phyloP scores from a whole-genome alignment of 1,284 basidiomycete species.

The Porogramme epimiltina region DNA sequence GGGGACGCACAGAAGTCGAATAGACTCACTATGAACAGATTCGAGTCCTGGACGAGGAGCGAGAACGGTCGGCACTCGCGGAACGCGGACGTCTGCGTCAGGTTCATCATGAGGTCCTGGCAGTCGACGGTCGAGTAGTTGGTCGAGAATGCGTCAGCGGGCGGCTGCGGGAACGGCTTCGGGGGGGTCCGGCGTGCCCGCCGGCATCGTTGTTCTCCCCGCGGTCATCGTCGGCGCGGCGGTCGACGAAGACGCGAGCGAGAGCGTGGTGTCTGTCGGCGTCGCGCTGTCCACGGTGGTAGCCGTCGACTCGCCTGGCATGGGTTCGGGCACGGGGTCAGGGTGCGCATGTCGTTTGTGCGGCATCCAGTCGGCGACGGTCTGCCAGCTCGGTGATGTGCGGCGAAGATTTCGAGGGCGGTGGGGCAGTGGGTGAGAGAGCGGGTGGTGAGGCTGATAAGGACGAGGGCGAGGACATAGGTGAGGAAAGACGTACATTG shows the following conservation, averaged over 20 bases:
- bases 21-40: conserved; percentile 54
- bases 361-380: conserved; percentile 35
- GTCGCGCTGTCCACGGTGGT: conserved; percentile 12
- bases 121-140: conserved; percentile 69
- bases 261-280: conserved; percentile 12
- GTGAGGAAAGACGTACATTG: no score
- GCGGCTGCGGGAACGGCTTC: conserved; percentile 78
- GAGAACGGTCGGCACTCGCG: conserved; percentile 76
- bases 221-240: conserved; percentile 6
- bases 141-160: conserved; percentile 61
- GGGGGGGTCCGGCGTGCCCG: conserved; percentile 48
- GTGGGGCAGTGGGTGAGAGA: conserved; percentile 50
- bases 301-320: conserved; percentile 1
- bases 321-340: conserved; percentile 21
- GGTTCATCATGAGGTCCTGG: conserved; percentile 69
- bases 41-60: conserved; percentile 61
- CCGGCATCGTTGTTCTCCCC: conserved; percentile 27
- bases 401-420: conserved; percentile 45
- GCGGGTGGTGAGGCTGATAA: conserved; percentile 54
- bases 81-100: conserved; percentile 65
- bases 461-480: conserved; percentile 49
- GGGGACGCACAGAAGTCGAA: conserved; percentile 11
- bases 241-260: conserved; percentile 9
- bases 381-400: conserved; percentile 18
- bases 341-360: conserved; percentile 42